Base-by-base conservation (phyloP, 2,329 filamentous ascomycete species). In the Fusarium cyanostomum region DNA sequence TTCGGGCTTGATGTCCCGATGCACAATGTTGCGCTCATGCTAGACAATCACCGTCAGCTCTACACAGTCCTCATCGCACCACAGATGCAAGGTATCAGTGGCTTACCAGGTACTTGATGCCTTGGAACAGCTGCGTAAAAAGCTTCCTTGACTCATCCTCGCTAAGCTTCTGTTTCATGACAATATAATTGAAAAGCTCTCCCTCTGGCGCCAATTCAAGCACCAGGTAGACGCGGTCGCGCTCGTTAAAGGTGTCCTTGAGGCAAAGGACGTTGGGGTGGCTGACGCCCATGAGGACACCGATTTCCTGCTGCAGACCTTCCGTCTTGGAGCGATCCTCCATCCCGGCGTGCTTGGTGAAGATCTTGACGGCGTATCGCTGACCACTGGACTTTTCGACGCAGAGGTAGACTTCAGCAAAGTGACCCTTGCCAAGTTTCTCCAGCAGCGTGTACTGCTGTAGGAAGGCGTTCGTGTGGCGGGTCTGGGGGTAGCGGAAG, bases 11-110 rank as follows among this genome's bases (percentile, higher is more conserved):
- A 99, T 97, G 71, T 99, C 95, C 56, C 95, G 90, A 75, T 99
- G 95, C 6, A 98, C 94, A 75, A 99, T 96, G 71, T 95, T 96
- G 62, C 95, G 91, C 60, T 98, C 95, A 74, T 99, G 95, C 94
- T 97, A 56, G 30, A 27, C 18, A 30, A 10, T 13, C 11, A 24
- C 27, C 21, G 54, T 67, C 33, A 62, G 52, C n/a, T 33, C 24
- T 24, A 15, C n/a, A 16, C 7, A 35, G 18, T 33, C n/a, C 13
- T 26, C 11, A 9, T 12, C 15, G 2, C 31, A 21, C 30, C 12
- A 27, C 4, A 9, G 8, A 27, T 13, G 27, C 7, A 37, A 11
- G 13, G n/a, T 26, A 49, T 8, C 16, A 24, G 58, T 16, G 18
- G 77, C 88, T 78, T 83, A 97, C 94, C 80, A 99, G 74, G 75